Percentiles rank a stretch among this genome's conserved stretches.
Evolutionary conservation across 352 stramenopile species (phyloP).

Genomic region (Phytophthora vignae): DNA sequence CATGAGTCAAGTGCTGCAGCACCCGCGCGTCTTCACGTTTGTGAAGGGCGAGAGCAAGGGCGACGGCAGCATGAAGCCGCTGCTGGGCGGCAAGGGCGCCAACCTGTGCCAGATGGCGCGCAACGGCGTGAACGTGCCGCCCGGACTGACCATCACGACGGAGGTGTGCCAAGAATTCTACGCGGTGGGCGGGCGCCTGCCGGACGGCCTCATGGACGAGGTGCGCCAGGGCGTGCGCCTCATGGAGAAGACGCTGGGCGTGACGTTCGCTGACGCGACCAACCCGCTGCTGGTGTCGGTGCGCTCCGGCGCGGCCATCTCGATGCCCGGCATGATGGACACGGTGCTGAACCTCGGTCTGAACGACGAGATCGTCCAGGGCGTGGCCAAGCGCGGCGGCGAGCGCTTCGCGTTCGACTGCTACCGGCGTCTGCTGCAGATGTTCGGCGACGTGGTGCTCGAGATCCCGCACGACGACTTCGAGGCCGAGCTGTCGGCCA

Average conservation of each 20-base stretch:
- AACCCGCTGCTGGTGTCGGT: slow-evolving; percentile 35
- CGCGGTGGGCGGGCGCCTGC: slow-evolving; percentile 31
- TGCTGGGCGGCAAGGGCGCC: slow-evolving; percentile 19
- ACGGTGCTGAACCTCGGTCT: slow-evolving; percentile 39
- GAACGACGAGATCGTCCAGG: slow-evolving; percentile 35
- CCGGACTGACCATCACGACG: slow-evolving; percentile 37
- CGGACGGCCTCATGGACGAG: slow-evolving; percentile 32
- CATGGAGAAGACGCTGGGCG: slow-evolving; percentile 35
- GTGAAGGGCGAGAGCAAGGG: slow-evolving; percentile 14
- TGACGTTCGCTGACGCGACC: slow-evolving; percentile 32
- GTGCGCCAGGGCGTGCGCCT: slow-evolving; percentile 25
- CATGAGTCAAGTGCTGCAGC: slow-evolving; percentile 19
- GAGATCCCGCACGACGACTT: slow-evolving; percentile 39
- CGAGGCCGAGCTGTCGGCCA: slow-evolving; percentile 32
- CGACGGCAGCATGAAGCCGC: slow-evolving; percentile 17
- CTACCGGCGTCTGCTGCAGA: slow-evolving; percentile 38
- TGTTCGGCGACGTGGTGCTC: slow-evolving; percentile 36
- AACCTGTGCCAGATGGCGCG: slow-evolving; percentile 39
- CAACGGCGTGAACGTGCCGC: slow-evolving; percentile 38
- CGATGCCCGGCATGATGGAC: slow-evolving; percentile 38
- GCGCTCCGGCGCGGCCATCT: slow-evolving; percentile 34
- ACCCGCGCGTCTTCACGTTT: slow-evolving; percentile 10
- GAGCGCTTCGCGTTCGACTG: slow-evolving; percentile 36
- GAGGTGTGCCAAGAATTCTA: slow-evolving; percentile 45
- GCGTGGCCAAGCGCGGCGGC: slow-evolving; percentile 33